Base-by-base conservation (phyloP, 2,329 filamentous ascomycete genomes). In the Pyrenochaeta sp. region DNA sequence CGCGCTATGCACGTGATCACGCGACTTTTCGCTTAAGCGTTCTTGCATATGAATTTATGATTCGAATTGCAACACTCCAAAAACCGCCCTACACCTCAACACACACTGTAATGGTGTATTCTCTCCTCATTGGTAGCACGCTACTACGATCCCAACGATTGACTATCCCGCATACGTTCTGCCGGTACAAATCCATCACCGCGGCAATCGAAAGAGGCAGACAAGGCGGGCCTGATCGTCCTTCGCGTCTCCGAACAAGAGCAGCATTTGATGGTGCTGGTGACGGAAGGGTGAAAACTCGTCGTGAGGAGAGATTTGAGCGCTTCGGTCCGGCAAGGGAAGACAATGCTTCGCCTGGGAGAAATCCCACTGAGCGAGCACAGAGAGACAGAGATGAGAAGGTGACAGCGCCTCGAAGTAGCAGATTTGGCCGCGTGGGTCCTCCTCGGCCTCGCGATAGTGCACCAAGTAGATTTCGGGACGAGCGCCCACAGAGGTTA, bases 201-300 rank as follows among this genome's bases (percentile, higher is more conserved):
- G 69, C 70, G 8, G 66, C 72, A 42, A 75, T 76, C 57, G 73
- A 75, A 58, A 62, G 69, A 62, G 72, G 67, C 50, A 64, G 62
- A 53, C 62, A 56, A 15, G 52, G 59, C 19, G 52, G 58, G 15
- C 57, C 59, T 25, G 56, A 61, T 10, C 54, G 59, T 15, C 56
- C 64, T 27, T 56, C 52, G 8, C 52, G 47, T 56, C 52, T 52
- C 15, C 64, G 61, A 45, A 47, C 58, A 32, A 57, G 52, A 58
- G 50, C 36, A 39, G 37, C 8, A 36, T 32, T 40, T 27, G 34
- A 48, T 22, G 39, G 37, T 34, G 51, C 4, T 8, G 24, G 34
- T 12, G 57, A 48, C 3, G 12, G 19, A 22, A 27, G 15, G n/a
- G 15, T 52, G 43, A 61, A 42, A 43, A 57, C 28, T 12, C 53